Evolutionary conservation across 208 protist genomes (phyloP).

Genomic region (Tritrichomonas foetus): DNA sequence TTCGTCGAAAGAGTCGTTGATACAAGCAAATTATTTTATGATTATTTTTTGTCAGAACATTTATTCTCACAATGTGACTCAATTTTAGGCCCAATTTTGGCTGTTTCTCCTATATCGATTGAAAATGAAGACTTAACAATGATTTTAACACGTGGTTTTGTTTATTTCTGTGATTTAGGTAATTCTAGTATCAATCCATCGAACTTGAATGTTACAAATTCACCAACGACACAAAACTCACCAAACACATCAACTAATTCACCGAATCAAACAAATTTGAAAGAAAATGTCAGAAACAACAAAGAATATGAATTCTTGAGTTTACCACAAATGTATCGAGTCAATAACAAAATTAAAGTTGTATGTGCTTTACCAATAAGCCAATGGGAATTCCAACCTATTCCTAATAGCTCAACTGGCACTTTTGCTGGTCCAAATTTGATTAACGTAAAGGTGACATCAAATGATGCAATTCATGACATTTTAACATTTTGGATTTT

Average conservation of each 20-base stretch:
- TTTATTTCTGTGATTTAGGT: no score
- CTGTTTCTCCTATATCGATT: neutral
- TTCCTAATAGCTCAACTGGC: neutral
- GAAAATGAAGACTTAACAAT: neutral
- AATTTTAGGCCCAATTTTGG: neutral
- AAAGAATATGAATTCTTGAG: no score
- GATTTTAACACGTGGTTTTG: neutral
- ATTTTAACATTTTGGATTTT: slow-evolving; percentile 13
- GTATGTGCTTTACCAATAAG: neutral
- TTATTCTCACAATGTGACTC: neutral
- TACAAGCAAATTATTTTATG: neutral
- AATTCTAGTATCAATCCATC: no score
- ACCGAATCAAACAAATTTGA: no score
- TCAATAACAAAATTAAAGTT: neutral
- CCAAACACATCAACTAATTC: neutral
- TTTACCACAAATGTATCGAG: no score
- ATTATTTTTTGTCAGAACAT: neutral
- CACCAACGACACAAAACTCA: neutral
- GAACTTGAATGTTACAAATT: neutral
- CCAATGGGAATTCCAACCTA: neutral
- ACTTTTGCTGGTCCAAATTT: neutral
- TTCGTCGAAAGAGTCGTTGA: neutral
- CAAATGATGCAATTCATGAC: neutral
- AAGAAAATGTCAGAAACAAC: no score
- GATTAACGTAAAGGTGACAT: neutral